phyloP scores from a whole-genome alignment of 2,329 filamentous ascomycete species.

The Ceratocystis albifundus region DNA sequence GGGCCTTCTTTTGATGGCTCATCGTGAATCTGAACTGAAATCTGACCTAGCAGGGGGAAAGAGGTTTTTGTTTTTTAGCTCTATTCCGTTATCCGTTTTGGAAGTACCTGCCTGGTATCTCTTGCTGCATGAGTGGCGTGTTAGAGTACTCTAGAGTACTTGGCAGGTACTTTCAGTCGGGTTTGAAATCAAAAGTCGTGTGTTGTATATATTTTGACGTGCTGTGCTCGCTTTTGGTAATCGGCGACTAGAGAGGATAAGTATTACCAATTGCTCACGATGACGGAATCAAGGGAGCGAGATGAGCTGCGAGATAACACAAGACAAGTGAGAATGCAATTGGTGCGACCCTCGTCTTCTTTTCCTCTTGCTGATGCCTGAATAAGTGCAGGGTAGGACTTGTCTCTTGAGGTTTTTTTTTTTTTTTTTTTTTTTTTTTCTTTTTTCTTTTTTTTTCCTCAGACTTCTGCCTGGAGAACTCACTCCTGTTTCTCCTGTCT shows the following conservation, averaged over 20 bases:
- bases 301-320: too few species aligned
- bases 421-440: background rate
- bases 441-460: background rate
- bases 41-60: background rate
- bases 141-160: background rate
- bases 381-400: background rate
- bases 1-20: background rate
- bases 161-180: background rate
- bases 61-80: background rate
- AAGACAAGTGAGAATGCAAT: background rate
- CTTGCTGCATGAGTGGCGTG: background rate
- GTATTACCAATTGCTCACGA: background rate
- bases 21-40: constrained; percentile 11
- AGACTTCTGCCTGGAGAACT: background rate
- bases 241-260: background rate
- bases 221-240: background rate
- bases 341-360: background rate
- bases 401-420: background rate
- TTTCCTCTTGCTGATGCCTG: background rate
- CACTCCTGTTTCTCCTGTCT: background rate
- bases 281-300: background rate
- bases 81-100: background rate
- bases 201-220: background rate
- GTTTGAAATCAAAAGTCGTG: constrained; percentile 1
- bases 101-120: background rate